phyloP scores from a whole-genome alignment of 176 grass and related monocot species.

The Oryza rufipogon region DNA sequence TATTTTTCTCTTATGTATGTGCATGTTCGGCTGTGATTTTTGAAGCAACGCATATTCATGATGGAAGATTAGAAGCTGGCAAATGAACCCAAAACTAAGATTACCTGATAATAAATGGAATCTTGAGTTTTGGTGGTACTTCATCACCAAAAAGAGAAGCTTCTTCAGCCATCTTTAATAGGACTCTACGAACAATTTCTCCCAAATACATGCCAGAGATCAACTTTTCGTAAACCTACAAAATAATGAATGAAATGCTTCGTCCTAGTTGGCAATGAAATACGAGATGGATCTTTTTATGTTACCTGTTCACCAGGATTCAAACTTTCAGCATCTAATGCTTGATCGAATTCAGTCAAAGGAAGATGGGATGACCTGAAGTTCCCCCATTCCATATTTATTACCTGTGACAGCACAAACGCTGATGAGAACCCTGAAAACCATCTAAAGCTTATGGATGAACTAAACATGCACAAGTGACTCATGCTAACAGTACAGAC shows the following conservation, averaged over 20 bases:
- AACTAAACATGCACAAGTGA: not conserved
- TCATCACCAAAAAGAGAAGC: conserved; percentile 62
- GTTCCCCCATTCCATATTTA: conserved; percentile 79
- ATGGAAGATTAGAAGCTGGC: not conserved
- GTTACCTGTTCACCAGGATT: conserved; percentile 86
- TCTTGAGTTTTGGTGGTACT: conserved; percentile 58
- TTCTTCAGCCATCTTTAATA: conserved; percentile 69
- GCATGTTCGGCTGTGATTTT: not conserved
- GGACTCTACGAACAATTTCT: conserved; percentile 68
- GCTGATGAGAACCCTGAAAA: conserved; percentile 7
- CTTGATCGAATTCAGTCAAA: conserved; percentile 73
- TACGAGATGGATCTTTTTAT: not conserved
- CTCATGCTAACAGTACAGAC: not conserved
- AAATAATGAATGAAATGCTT: conserved; percentile 7
- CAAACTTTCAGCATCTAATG: conserved; percentile 76
- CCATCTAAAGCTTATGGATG: not conserved
- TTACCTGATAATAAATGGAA: conserved; percentile 66
- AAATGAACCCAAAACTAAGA: not conserved
- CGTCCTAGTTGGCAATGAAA: not conserved
- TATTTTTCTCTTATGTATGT: not conserved
- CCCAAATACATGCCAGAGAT: conserved; percentile 96
- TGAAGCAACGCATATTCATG: not conserved
- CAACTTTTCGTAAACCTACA: conserved; percentile 84
- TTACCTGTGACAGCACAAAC: conserved; percentile 49
- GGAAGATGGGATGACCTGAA: conserved; percentile 68